A percentile compares a stretch with the other conserved stretches of the same genome.
phyloP scores from a whole-genome alignment of 768 basidiomycete genomes.

The Podaxis carcinomalis region DNA sequence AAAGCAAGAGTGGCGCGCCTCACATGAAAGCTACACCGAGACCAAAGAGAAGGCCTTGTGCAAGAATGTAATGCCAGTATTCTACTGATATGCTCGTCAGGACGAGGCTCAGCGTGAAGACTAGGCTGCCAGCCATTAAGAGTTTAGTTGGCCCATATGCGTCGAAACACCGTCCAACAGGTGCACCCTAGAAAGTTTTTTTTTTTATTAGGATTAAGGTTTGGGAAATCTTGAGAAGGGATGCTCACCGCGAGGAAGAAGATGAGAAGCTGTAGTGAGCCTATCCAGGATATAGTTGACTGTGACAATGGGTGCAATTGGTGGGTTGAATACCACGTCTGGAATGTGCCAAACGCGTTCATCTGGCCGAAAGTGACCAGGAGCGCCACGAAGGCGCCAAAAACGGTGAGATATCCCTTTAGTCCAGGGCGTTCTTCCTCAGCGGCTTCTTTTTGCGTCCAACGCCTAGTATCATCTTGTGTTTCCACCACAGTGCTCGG shows the following conservation, averaged over 20 bases:
- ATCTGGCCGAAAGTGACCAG: constrained; percentile 72
- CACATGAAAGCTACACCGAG: constrained; percentile 62
- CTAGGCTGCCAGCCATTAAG: constrained; percentile 45
- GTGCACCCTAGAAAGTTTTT: constrained; percentile 43
- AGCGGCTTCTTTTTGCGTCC: constrained; percentile 16
- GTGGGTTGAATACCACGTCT: constrained; percentile 61
- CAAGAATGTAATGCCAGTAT: constrained; percentile 59
- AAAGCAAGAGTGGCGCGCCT: constrained; percentile 28
- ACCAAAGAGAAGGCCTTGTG: constrained; percentile 64
- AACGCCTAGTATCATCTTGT: neutral
- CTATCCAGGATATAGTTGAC: constrained; percentile 68
- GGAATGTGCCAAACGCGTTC: constrained; percentile 70
- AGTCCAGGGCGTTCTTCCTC: constrained; percentile 13
- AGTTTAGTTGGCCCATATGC: constrained; percentile 52
- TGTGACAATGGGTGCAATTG: constrained; percentile 47
- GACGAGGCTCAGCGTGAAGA: constrained; percentile 49
- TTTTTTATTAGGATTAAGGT: neutral
- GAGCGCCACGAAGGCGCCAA: constrained; percentile 62
- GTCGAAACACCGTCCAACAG: constrained; percentile 59
- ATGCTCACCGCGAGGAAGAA: constrained; percentile 64
- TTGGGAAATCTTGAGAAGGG: neutral
- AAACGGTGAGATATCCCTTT: constrained; percentile 44
- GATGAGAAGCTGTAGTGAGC: constrained; percentile 61
- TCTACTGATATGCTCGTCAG: constrained; percentile 53
- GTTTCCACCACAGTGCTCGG: neutral